These are phyloP conservation scores for Inga leiocalycina DNA, from an alignment of 306 rosid genomes.

Conservation along the genomic window DNA sequence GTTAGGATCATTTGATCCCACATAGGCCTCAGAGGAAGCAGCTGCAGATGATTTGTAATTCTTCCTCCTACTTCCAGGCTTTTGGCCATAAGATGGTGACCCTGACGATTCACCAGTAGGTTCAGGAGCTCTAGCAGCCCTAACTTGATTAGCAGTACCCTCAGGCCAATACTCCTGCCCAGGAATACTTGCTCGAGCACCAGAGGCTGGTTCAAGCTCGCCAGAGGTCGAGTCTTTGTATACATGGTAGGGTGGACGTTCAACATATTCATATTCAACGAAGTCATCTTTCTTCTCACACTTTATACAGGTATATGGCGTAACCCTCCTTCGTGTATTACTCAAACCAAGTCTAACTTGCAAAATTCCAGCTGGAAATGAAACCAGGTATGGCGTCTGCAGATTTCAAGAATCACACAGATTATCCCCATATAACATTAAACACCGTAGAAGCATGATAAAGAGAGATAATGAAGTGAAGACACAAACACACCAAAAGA, in stretches of 20 bases:
- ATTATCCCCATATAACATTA: slow-evolving; percentile 33
- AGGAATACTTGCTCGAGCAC: slow-evolving; percentile 95
- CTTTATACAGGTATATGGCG: slow-evolving; percentile 56
- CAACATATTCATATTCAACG: slow-evolving; percentile 57
- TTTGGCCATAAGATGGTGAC: slow-evolving; percentile 86
- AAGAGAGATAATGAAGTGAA: not conserved
- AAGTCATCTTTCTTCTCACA: slow-evolving; percentile 74
- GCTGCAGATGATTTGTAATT: slow-evolving; percentile 55
- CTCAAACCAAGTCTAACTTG: slow-evolving; percentile 55
- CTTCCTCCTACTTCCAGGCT: slow-evolving; percentile 97
- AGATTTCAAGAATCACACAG: slow-evolving; percentile 30
- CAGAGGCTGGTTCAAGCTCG: slow-evolving; percentile 96
- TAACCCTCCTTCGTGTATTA: slow-evolving; percentile 44
- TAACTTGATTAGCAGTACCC: slow-evolving; percentile 83
- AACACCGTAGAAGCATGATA: slow-evolving; percentile 1
- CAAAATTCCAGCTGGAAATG: slow-evolving; percentile 57
- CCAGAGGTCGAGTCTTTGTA: slow-evolving; percentile 94
- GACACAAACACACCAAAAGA: not conserved
- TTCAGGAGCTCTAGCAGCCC: slow-evolving; percentile 85
- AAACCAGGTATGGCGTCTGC: slow-evolving; percentile 65
- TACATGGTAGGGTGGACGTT: slow-evolving; percentile 81
- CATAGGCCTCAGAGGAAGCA: slow-evolving; percentile 42
- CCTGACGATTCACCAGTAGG: slow-evolving; percentile 72
- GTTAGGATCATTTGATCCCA: slow-evolving; percentile 40
- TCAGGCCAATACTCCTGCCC: slow-evolving; percentile 94